Percentiles rank a stretch among this genome's conserved stretches.
Evolutionary conservation across 2,329 filamentous ascomycete species (phyloP).

Genomic region (Xylaria sp.): DNA sequence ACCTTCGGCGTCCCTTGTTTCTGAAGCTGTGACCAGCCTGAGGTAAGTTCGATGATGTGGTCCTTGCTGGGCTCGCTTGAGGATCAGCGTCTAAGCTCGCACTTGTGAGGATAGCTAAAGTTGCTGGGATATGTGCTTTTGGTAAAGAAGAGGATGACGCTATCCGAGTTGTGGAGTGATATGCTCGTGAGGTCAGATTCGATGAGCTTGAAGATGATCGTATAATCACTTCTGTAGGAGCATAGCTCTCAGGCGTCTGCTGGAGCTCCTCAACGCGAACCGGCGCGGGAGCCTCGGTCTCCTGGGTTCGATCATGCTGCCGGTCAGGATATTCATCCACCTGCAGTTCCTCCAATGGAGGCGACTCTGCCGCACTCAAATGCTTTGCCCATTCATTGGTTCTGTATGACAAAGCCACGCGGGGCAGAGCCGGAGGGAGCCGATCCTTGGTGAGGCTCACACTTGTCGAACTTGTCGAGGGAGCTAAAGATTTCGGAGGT

Average conservation of each 20-base stretch:
- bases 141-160: constrained; percentile 23
- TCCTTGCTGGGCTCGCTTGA: constrained; percentile 5
- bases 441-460: constrained; percentile 66
- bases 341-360: constrained; percentile 70
- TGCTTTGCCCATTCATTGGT: constrained; percentile 98
- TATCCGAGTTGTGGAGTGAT: constrained; percentile 42
- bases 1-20: constrained; percentile 44
- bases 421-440: constrained; percentile 77
- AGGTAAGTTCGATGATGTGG: constrained; percentile 15
- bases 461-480: constrained; percentile 47
- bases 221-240: constrained; percentile 53
- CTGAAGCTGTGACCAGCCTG: constrained; percentile 41
- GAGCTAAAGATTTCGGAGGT: constrained; percentile 49
- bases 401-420: constrained; percentile 81
- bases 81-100: constrained; percentile 12
- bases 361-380: constrained; percentile 78
- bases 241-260: constrained; percentile 67
- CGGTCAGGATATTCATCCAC: constrained; percentile 55
- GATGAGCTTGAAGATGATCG: constrained; percentile 48
- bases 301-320: constrained; percentile 41
- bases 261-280: constrained; percentile 72
- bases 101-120: constrained; percentile 31
- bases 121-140: constrained; percentile 31
- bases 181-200: constrained; percentile 32
- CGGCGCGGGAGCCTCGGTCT: constrained; percentile 66